These are phyloP conservation scores for Dactylis glomerata DNA, from an alignment of 176 grass and related monocot genomes.

Conservation along the genomic window DNA sequence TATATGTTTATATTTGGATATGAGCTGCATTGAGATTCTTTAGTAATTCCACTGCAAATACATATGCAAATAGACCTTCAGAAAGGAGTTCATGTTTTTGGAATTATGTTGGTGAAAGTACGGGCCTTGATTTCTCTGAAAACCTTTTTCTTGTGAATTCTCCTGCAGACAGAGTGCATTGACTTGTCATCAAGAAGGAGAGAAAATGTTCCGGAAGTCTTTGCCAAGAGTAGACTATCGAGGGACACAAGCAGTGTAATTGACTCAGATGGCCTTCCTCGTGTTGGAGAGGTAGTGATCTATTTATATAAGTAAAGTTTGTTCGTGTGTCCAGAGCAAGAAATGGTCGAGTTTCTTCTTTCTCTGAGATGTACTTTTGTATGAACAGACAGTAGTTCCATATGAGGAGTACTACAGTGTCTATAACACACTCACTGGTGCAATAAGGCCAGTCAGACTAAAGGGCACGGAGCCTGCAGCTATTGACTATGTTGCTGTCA, in stretches of 20 bases:
- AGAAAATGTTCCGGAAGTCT: conserved; percentile 59
- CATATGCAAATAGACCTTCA: background rate
- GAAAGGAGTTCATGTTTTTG: background rate
- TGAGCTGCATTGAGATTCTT: conserved; percentile 12
- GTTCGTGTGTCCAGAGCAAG: conserved; percentile 5
- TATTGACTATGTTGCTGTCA: conserved; percentile 81
- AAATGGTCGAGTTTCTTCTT: conserved; percentile 8
- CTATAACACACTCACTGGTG: conserved; percentile 69
- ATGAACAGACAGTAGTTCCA: conserved; percentile 70
- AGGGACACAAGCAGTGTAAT: conserved; percentile 43
- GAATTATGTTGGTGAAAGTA: background rate
- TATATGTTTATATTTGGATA: background rate
- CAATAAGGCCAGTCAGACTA: conserved; percentile 47
- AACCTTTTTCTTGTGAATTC: background rate
- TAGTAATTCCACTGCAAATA: background rate
- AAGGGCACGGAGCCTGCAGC: conserved; percentile 77
- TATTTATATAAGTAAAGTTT: conserved; percentile 23
- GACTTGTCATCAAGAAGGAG: conserved; percentile 64
- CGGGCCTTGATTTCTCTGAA: conserved; percentile 1
- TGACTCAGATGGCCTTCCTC: conserved; percentile 95
- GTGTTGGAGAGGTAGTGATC: conserved; percentile 63
- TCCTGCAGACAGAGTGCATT: conserved; percentile 79
- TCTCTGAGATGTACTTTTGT: conserved; percentile 23
- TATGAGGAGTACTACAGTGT: conserved; percentile 68
- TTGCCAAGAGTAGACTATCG: conserved; percentile 59